Conservation (phyloP, 345 rosid species). For the Xanthoceras sorbifolium region DNA sequence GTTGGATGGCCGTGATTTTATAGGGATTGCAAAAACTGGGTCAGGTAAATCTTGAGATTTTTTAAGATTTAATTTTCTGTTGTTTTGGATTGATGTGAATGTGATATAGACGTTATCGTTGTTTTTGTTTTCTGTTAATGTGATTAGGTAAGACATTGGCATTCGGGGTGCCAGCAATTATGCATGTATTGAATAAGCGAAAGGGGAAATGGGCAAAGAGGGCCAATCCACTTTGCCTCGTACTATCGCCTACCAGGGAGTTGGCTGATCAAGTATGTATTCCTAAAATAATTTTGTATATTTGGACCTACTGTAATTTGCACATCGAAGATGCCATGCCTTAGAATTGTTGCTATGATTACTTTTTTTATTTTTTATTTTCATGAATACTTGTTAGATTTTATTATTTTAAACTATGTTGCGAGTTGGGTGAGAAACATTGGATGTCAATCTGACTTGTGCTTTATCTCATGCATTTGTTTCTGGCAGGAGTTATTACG, state of each 20-base stretch:
- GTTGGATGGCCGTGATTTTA: constrained; percentile 86
- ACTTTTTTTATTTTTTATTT: not conserved
- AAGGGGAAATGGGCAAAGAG: constrained; percentile 54
- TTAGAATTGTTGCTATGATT: not conserved
- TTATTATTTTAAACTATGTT: not conserved
- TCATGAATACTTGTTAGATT: not conserved
- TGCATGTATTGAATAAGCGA: constrained; percentile 76
- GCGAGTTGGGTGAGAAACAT: not conserved
- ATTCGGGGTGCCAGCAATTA: constrained; percentile 82
- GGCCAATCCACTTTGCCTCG: constrained; percentile 77
- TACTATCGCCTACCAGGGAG: constrained; percentile 95
- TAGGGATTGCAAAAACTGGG: constrained; percentile 96
- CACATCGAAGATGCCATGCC: not conserved
- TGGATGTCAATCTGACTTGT: no score
- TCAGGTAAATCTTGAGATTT: constrained; percentile 56
- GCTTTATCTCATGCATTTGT: not conserved
- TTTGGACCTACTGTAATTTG: not conserved
- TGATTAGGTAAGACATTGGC: constrained; percentile 84
- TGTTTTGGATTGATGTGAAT: not conserved
- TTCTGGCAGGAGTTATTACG: not conserved
- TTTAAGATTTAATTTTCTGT: not conserved
- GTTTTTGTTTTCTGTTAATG: not conserved
- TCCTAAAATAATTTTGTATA: not conserved
- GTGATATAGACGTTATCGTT: not conserved
- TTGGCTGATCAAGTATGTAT: constrained; percentile 83